A percentile compares a stretch with the other conserved stretches of the same genome.
Evolutionary conservation across 768 basidiomycete genomes (phyloP).

Genomic region (Hygrophorus russula): DNA sequence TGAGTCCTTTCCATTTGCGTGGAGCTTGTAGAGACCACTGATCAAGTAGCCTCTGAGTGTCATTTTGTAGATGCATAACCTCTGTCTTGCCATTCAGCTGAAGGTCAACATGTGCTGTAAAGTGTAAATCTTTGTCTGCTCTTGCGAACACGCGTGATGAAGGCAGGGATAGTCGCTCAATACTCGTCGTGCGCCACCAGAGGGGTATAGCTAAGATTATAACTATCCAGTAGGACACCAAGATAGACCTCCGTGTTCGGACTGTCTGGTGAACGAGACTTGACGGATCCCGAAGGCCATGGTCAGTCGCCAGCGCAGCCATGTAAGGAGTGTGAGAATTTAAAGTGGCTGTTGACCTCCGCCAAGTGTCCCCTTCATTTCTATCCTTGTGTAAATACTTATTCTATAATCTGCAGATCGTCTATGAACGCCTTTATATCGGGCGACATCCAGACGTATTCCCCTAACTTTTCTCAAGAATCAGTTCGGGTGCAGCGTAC

Average conservation of each 20-base stretch:
- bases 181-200: slow-evolving; percentile 93
- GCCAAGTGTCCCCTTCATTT: background rate
- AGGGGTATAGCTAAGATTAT: slow-evolving; percentile 73
- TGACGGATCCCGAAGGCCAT: slow-evolving; percentile 31
- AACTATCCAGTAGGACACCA: slow-evolving; percentile 69
- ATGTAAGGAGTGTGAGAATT: background rate
- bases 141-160: slow-evolving; percentile 43
- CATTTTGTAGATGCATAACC: slow-evolving; percentile 6
- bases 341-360: background rate
- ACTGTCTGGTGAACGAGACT: slow-evolving; percentile 41
- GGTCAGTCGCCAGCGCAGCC: background rate
- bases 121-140: slow-evolving; percentile 28
- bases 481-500: background rate
- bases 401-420: too few relatives aligned
- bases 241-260: slow-evolving; percentile 42
- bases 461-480: slow-evolving; percentile 6
- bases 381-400: too few relatives aligned
- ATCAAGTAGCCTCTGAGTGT: slow-evolving; percentile 15
- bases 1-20: slow-evolving; percentile 32
- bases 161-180: slow-evolving; percentile 72
- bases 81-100: slow-evolving; percentile 10
- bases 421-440: too few relatives aligned
- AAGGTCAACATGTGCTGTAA: slow-evolving; percentile 37
- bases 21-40: slow-evolving; percentile 15
- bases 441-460: background rate